Evolutionary conservation across 768 basidiomycete species (phyloP).

Genomic region (Naganishia kalamii): DNA sequence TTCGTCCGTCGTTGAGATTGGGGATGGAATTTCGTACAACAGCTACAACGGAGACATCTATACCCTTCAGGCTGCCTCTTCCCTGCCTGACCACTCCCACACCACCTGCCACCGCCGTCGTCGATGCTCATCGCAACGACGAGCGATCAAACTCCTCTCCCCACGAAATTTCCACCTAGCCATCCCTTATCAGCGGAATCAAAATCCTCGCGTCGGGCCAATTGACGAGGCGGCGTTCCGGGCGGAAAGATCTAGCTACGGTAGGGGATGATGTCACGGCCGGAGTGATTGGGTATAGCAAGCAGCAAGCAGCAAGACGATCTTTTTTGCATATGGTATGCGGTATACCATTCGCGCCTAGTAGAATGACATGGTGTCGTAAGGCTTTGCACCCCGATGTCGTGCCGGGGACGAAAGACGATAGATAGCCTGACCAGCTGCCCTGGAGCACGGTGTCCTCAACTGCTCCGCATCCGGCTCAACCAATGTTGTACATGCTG

Average conservation of each 20-base stretch:
- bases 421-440: no score
- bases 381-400: no score
- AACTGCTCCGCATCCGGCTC: no score
- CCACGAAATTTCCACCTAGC: not conserved
- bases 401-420: no score
- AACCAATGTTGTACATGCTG: no score
- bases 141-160: not conserved
- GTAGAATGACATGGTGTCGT: no score
- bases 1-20: not conserved
- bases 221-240: not conserved
- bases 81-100: not conserved
- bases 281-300: no score
- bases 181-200: conserved; percentile 16
- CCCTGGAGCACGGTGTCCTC: no score
- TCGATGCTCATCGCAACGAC: not conserved
- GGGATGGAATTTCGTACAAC: not conserved
- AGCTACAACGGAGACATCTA: not conserved
- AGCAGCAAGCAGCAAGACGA: no score
- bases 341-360: no score
- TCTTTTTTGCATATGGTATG: no score
- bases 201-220: not conserved
- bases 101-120: not conserved
- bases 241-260: not conserved
- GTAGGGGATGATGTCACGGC: not conserved
- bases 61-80: not conserved